Conservation (phyloP, 306 rosid species). For the Psophocarpus tetragonolobus region DNA sequence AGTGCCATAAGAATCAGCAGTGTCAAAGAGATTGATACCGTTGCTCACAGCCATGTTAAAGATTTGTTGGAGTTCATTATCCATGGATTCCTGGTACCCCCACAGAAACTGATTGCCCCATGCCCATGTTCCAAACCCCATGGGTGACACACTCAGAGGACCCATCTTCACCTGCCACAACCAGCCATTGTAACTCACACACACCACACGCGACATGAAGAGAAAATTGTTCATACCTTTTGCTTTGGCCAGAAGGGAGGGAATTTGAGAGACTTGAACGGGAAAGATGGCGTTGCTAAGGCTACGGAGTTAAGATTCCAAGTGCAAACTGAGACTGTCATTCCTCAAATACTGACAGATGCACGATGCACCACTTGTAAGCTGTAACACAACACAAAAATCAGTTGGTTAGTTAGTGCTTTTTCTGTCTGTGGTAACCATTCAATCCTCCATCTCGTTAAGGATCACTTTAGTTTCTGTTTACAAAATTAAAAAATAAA, state of each 20-base stretch:
- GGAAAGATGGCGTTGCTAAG: slow-evolving; percentile 43
- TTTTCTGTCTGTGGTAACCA: slow-evolving; percentile 34
- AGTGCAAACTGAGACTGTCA: slow-evolving; percentile 53
- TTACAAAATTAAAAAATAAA: not conserved
- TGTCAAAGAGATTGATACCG: slow-evolving; percentile 88
- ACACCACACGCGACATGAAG: not conserved
- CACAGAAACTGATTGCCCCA: slow-evolving; percentile 97
- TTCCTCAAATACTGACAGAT: slow-evolving; percentile 14
- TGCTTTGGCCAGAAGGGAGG: slow-evolving; percentile 76
- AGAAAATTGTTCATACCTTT: slow-evolving; percentile 58
- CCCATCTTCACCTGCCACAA: slow-evolving; percentile 80
- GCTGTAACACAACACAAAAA: not conserved
- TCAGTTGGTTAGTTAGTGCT: not conserved
- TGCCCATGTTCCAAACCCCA: slow-evolving; percentile 99
- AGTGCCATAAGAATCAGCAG: slow-evolving; percentile 95
- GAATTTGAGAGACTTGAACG: slow-evolving; percentile 60
- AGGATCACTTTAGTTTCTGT: slow-evolving; percentile 7
- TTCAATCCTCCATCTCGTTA: not conserved
- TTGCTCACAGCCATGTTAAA: slow-evolving; percentile 74
- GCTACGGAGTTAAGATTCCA: slow-evolving; percentile 35
- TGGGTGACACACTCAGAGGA: slow-evolving; percentile 80
- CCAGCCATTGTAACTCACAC: not conserved
- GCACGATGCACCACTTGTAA: too few relatives aligned
- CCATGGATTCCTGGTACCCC: slow-evolving; percentile 90
- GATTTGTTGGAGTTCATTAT: slow-evolving; percentile 72